Conservation (phyloP, 805 yeast genomes). For the Yamadazyma paraphyllophila region DNA sequence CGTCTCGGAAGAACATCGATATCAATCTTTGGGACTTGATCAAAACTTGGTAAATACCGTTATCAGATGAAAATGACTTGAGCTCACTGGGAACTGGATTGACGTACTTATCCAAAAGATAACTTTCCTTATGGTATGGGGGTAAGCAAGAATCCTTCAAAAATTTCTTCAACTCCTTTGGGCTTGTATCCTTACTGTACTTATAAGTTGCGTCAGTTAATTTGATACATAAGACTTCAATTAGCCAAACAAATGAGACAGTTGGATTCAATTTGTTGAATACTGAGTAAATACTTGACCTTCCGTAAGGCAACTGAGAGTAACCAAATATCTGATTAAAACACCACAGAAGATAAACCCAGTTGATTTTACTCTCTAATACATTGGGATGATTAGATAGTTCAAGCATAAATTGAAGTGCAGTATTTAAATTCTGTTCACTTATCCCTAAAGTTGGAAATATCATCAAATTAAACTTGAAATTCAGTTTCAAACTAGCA, state of each 20-base stretch:
- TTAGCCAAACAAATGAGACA: constrained; percentile 20
- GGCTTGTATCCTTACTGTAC: background rate
- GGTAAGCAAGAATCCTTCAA: constrained; percentile 6
- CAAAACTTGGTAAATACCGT: constrained; percentile 1
- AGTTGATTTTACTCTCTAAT: constrained; percentile 11
- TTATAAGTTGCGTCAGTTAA: background rate
- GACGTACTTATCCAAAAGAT: background rate
- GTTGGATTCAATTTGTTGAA: constrained; percentile 22
- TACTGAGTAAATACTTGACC: constrained; percentile 14
- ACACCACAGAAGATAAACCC: constrained; percentile 11
- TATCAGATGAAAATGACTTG: background rate
- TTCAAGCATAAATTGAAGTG: constrained; percentile 21
- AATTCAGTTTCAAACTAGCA: background rate
- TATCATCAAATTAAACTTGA: background rate
- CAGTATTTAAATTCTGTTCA: constrained; percentile 10
- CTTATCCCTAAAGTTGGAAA: constrained; percentile 7
- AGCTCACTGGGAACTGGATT: constrained; percentile 5
- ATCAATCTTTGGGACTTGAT: constrained; percentile 8
- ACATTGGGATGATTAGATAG: constrained; percentile 21
- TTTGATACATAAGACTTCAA: constrained; percentile 13
- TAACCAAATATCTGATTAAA: constrained; percentile 12
- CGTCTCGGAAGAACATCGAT: constrained; percentile 11
- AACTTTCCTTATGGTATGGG: constrained; percentile 12
- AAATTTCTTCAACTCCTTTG: background rate
- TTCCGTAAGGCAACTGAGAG: constrained; percentile 14